Percentiles rank a stretch among this genome's conserved stretches.
phyloP scores from a whole-genome alignment of 2,329 filamentous ascomycete genomes.

The Epicoccum sorghinum region DNA sequence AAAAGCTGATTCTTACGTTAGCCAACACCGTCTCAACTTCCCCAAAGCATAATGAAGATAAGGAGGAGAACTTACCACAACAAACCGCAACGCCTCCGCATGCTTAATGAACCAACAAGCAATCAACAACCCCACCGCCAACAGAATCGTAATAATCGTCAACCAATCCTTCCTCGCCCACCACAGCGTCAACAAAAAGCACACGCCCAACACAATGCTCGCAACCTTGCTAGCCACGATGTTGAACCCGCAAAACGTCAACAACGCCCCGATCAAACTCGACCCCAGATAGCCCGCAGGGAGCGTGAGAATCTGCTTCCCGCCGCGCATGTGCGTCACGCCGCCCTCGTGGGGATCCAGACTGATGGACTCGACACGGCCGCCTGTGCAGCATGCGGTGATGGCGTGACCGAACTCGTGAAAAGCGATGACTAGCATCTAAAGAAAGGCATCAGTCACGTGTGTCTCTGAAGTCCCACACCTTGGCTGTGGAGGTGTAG shows the following conservation, averaged over 20 bases:
- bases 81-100: constrained; percentile 73
- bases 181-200: constrained; percentile 80
- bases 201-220: constrained; percentile 73
- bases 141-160: constrained; percentile 71
- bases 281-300: constrained; percentile 81
- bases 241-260: constrained; percentile 81
- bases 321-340: constrained; percentile 78
- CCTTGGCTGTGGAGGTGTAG: too few species aligned
- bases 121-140: constrained; percentile 72
- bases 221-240: constrained; percentile 83
- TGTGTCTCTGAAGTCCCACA: not conserved
- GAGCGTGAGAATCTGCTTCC: constrained; percentile 71
- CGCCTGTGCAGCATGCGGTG: constrained; percentile 73
- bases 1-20: constrained; percentile 61
- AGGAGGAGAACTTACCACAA: constrained; percentile 59
- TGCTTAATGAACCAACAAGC: constrained; percentile 82
- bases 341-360: constrained; percentile 79
- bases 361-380: constrained; percentile 74
- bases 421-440: constrained; percentile 85
- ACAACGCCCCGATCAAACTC: constrained; percentile 74
- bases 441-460: not conserved
- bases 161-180: constrained; percentile 82
- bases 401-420: constrained; percentile 81
- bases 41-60: not conserved
- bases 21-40: not conserved